A percentile compares a stretch with the other conserved stretches of the same genome.
Evolutionary conservation across 2,329 filamentous ascomycete species (phyloP).

Genomic region (Polytolypa hystricis): DNA sequence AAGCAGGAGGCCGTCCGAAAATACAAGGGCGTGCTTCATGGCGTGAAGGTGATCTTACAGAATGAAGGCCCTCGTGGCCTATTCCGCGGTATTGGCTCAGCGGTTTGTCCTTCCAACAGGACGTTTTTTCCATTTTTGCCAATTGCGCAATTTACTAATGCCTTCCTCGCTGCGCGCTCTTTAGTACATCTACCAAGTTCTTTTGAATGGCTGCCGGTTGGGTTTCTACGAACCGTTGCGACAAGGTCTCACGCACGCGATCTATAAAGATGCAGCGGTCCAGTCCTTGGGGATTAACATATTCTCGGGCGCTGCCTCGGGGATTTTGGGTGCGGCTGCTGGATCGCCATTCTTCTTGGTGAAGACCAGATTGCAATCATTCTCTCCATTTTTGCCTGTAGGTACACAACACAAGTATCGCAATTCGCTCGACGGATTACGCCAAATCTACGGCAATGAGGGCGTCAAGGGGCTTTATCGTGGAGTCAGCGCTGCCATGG

Average conservation of each 20-base stretch:
- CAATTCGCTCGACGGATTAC: conserved; percentile 72
- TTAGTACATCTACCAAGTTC: conserved; percentile 85
- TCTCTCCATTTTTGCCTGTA: conserved; percentile 80
- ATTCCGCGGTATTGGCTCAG: conserved; percentile 79
- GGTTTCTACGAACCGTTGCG: conserved; percentile 97
- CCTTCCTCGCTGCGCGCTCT: no score
- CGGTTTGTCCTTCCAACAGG: conserved; percentile 37
- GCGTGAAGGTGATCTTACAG: conserved; percentile 74
- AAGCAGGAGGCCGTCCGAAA: conserved; percentile 76
- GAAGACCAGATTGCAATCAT: conserved; percentile 92
- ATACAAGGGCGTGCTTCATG: conserved; percentile 86
- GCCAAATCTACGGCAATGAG: conserved; percentile 66
- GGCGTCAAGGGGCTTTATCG: conserved; percentile 76
- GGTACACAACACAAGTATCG: conserved; percentile 93
- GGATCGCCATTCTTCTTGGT: conserved; percentile 96
- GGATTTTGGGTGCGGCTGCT: conserved; percentile 81
- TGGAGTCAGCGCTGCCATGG: conserved; percentile 86
- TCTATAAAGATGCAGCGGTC: conserved; percentile 61
- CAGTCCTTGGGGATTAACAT: conserved; percentile 89
- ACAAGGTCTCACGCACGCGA: conserved; percentile 52
- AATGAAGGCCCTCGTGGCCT: conserved; percentile 82
- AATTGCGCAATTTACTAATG: background rate
- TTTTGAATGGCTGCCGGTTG: conserved; percentile 90
- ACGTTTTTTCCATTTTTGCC: background rate
- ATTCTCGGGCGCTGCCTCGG: conserved; percentile 78